These are phyloP conservation scores for Wickerhamomyces silvicola DNA, from an alignment of 805 yeast species.

Conservation along the genomic window DNA sequence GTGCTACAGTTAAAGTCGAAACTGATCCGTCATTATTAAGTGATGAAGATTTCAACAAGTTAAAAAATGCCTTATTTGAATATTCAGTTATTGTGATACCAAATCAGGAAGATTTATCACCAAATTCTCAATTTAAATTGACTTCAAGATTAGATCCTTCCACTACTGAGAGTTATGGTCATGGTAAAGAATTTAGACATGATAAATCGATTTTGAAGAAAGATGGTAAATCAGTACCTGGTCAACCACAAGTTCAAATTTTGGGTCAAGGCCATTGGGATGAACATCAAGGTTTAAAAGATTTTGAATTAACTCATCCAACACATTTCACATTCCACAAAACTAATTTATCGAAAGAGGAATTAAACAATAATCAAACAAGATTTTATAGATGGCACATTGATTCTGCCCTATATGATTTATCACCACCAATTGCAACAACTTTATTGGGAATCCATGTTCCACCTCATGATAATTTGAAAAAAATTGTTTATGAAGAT, in stretches of 20 bases:
- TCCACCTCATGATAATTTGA: conserved; percentile 60
- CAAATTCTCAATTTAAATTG: conserved; percentile 68
- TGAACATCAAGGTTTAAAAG: conserved; percentile 50
- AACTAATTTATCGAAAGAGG: conserved; percentile 52
- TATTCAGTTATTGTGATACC: conserved; percentile 74
- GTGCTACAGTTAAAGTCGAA: conserved; percentile 59
- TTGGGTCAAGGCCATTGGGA: conserved; percentile 72
- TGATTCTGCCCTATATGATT: conserved; percentile 80
- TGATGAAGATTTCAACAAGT: conserved; percentile 55
- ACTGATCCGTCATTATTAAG: conserved; percentile 67
- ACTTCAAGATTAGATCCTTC: conserved; percentile 79
- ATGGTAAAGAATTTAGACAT: conserved; percentile 71
- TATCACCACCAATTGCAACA: conserved; percentile 82
- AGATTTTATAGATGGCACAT: conserved; percentile 93
- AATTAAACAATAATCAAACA: conserved; percentile 57
- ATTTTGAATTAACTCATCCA: conserved; percentile 68
- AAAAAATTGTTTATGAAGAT: conserved; percentile 60
- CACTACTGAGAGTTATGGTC: conserved; percentile 61
- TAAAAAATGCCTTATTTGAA: conserved; percentile 59
- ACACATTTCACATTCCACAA: conserved; percentile 79
- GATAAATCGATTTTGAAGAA: conserved; percentile 62
- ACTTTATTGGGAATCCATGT: conserved; percentile 79
- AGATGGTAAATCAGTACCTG: conserved; percentile 75
- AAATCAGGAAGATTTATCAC: conserved; percentile 57
- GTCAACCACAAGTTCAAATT: conserved; percentile 86